These are phyloP conservation scores for Trichoderma sp. DNA, from an alignment of 2,329 filamentous ascomycete genomes.

Conservation along the genomic window DNA sequence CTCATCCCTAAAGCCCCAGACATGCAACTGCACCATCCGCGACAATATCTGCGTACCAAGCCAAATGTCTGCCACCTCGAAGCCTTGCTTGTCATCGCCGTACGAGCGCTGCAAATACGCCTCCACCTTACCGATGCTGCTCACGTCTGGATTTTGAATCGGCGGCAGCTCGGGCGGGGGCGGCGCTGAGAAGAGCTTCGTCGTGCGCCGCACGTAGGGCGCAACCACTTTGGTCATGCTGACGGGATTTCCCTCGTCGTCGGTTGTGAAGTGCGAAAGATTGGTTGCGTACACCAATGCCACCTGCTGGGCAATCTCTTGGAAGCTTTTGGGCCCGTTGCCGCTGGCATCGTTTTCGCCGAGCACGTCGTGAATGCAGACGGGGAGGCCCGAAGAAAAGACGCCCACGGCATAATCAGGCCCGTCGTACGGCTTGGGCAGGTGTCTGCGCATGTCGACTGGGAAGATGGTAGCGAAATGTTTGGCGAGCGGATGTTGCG, in stretches of 20 bases:
- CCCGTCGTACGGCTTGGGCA: conserved; percentile 34
- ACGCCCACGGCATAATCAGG: conserved; percentile 31
- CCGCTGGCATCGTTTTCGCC: background rate
- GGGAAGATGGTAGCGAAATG: conserved; percentile 38
- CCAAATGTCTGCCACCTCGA: conserved; percentile 33
- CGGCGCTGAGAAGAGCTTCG: conserved; percentile 26
- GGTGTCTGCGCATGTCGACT: conserved; percentile 33
- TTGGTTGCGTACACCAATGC: conserved; percentile 35
- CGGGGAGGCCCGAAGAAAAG: conserved; percentile 28
- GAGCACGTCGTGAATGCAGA: conserved; percentile 23
- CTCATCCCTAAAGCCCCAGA: conserved; percentile 39
- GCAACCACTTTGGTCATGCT: conserved; percentile 26
- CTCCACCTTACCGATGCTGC: conserved; percentile 33
- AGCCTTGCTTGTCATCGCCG: conserved; percentile 19
- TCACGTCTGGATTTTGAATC: conserved; percentile 36
- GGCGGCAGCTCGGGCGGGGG: conserved; percentile 30
- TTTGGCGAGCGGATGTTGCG: conserved; percentile 31
- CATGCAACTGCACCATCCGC: conserved; percentile 33
- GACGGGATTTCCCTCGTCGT: conserved; percentile 30
- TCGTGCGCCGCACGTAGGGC: conserved; percentile 27
- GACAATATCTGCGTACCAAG: conserved; percentile 38
- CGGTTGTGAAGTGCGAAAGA: conserved; percentile 30
- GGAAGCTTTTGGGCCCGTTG: conserved; percentile 28
- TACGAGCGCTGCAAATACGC: conserved; percentile 33
- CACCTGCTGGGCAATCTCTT: conserved; percentile 29